Evolutionary conservation across 1,284 basidiomycete genomes (phyloP), one percentile per base, ranked within the genome.

Genomic region (Cutaneotrichosporon mucoides): DNA sequence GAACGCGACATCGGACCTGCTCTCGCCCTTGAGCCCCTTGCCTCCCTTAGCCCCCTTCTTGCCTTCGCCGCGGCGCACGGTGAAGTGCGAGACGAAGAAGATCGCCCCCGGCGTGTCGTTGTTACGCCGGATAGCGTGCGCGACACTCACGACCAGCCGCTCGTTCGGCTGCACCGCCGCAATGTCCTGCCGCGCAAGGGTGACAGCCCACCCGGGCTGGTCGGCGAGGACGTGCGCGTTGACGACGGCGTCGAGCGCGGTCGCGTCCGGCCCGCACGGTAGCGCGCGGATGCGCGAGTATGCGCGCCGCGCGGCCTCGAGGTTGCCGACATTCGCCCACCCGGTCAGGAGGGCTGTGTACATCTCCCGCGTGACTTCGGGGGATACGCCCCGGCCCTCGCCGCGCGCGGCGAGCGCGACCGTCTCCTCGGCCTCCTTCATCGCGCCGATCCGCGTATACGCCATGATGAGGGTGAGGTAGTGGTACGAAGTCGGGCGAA

Each of bases 381-480:
- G 52, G 4, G 13, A 13, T 33, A 15, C 35, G 37, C 15, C 13
- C 9, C 5, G 10, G 15, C 44, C 44, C n/a, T 66, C 50, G 12
- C 64, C 67, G 8, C 63, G 47, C 5, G 66, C 15, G 0, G 73
- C 73, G 5, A 73, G 52, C 1, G 53, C 4, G 5, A 73, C 51
- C 11, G 73, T 58, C 33, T 68, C 64, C 47, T 68, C 66, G 6
- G 73, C 73, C 46, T 72, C 62, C 13, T 50, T 33, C 62, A 76
- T 64, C 16, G 69, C 65, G 1, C 74, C 74, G 5, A 66, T 62
- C 9, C 66, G 57, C 10, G 66, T 65, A 50, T 75, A 76, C 10
- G 71, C 73, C 16, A 64, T 52, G 55, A 77, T 65, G 4, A 77
- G 62, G 5, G 70, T 66, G 6, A 67, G 50, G 49, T 74, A 63